These are phyloP conservation scores for Berberis vulgaris DNA, from an alignment of 164 flowering plant genomes.

Conservation along the genomic window DNA sequence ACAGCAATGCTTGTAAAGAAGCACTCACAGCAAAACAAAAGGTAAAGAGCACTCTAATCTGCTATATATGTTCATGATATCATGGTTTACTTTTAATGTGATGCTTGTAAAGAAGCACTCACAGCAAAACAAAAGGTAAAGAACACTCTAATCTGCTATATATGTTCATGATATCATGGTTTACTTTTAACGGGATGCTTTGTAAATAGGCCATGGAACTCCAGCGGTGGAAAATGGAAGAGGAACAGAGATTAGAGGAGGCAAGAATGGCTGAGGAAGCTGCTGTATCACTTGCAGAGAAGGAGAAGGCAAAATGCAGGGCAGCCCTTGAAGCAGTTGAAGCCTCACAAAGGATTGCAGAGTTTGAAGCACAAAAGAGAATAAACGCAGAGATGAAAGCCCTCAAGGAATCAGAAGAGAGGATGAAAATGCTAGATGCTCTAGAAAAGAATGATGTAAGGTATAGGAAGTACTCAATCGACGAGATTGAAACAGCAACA, in stretches of 20 bases:
- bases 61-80: neutral
- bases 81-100: constrained; percentile 3
- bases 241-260: constrained; percentile 53
- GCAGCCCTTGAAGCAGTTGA: constrained; percentile 73
- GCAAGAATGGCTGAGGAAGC: constrained; percentile 62
- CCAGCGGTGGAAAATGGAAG: constrained; percentile 77
- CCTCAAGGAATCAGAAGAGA: constrained; percentile 50
- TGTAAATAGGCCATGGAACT: constrained; percentile 61
- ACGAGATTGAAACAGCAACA: constrained; percentile 62
- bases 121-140: constrained; percentile 56
- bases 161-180: neutral
- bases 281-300: constrained; percentile 51
- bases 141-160: neutral
- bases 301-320: constrained; percentile 57
- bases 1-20: constrained; percentile 67
- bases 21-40: constrained; percentile 61
- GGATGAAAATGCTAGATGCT: constrained; percentile 26
- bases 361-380: constrained; percentile 66
- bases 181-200: neutral
- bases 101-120: constrained; percentile 70
- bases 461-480: constrained; percentile 59
- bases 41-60: constrained; percentile 19
- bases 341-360: constrained; percentile 64
- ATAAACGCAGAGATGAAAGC: constrained; percentile 55
- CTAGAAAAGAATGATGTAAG: constrained; percentile 30